Evolutionary conservation across 805 yeast species (phyloP).

Genomic region (Starmerella vitae): DNA sequence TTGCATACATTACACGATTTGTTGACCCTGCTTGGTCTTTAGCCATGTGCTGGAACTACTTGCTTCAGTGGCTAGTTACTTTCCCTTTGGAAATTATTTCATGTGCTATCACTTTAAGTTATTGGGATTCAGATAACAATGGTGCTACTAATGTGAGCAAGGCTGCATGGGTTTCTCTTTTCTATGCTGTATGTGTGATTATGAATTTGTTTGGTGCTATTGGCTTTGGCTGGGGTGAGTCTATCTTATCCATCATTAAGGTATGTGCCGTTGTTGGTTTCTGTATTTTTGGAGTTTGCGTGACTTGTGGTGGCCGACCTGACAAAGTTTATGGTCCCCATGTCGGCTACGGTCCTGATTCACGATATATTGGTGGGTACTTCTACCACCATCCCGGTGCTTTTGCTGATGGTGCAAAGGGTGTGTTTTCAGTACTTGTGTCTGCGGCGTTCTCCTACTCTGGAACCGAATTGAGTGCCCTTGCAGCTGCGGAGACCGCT

Average conservation of each 20-base stretch:
- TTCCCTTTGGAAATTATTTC: constrained; percentile 53
- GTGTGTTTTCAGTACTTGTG: constrained; percentile 58
- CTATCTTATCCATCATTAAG: constrained; percentile 44
- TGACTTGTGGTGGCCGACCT: constrained; percentile 34
- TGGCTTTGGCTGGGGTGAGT: constrained; percentile 63
- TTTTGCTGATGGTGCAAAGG: constrained; percentile 52
- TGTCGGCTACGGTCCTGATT: constrained; percentile 42
- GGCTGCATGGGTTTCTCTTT: constrained; percentile 45
- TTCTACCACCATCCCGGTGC: constrained; percentile 58
- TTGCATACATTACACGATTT: constrained; percentile 43
- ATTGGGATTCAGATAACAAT: constrained; percentile 34
- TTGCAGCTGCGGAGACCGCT: constrained; percentile 62
- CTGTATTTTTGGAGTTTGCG: constrained; percentile 44
- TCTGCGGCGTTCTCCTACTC: constrained; percentile 68
- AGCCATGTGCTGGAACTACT: constrained; percentile 58
- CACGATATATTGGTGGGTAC: constrained; percentile 37
- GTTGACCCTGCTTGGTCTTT: constrained; percentile 52
- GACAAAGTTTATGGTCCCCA: constrained; percentile 2
- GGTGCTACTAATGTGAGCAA: constrained; percentile 32
- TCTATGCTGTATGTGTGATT: constrained; percentile 36
- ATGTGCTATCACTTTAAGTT: constrained; percentile 40
- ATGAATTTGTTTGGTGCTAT: constrained; percentile 46
- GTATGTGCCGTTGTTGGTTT: constrained; percentile 50
- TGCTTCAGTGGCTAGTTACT: constrained; percentile 45
- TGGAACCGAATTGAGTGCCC: constrained; percentile 60